Base-by-base conservation (phyloP, 2,329 filamentous ascomycete genomes). In the Fusarium xyrophilum region DNA sequence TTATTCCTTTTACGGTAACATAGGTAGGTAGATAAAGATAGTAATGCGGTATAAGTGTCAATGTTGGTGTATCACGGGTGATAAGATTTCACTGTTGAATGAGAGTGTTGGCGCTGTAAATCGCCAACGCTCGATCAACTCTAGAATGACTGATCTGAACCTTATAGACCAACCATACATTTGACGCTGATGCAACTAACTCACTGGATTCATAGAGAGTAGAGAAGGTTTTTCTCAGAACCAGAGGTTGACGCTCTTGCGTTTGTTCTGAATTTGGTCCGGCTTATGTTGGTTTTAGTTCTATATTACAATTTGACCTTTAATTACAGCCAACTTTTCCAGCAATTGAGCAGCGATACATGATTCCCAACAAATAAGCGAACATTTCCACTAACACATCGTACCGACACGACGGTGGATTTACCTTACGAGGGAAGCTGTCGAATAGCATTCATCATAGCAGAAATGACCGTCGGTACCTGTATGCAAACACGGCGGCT, bases 401-500 rank as follows among this genome's bases (percentile, higher is more conserved):
- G 21, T 38, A n/a, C 23, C 17, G 35, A 27, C 11, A 15, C 13
- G 17, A 27, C 19, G 15, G 5, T 9, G 3, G 4, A 5, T 12
- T 19, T 13, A 9, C 35, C 44, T 23, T 53, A 21, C 19, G 21
- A 65, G 32, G 55, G 32, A 21, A 70, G 17, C 10, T 67, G 57
- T 56, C 62, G 60, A 35, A 74, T 35, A 28, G 61, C 68, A 14
- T 60, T 63, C 32, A 73, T n/a, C 30, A 68, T 56, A 23, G 69
- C 66, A 3, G 63, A 35, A 78, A 57, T 33, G 65, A 63, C 33
- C 68, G 70, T 14, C 72, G 73, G 38, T 75, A 73, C 39, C 62
- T 75, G 63, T 76, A 79, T 19, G 63, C 63, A 44, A 76, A 50
- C 4, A 75, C 51, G 3, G 72, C 64, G 0, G 71, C 70, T 1